A percentile compares a stretch with the other conserved stretches of the same genome.
These are phyloP conservation scores for Tuber brumale DNA, from an alignment of 495 filamentous ascomycete species.

Conservation along the genomic window DNA sequence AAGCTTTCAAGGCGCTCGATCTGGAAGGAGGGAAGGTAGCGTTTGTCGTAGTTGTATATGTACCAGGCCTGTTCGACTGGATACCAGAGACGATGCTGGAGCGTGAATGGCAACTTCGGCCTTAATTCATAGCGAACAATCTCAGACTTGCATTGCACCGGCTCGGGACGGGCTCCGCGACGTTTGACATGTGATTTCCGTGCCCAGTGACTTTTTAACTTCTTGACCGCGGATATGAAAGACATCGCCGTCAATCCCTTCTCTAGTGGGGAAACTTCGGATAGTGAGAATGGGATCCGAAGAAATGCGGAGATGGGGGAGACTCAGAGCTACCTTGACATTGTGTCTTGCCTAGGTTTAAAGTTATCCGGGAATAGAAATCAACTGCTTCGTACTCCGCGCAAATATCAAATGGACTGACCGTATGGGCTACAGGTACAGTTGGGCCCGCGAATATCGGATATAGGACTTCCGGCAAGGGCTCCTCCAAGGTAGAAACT, in stretches of 20 bases:
- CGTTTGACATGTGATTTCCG: fast-evolving
- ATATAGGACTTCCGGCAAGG: background rate
- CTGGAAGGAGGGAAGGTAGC: background rate
- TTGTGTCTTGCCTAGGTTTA: background rate
- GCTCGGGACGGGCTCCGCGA: background rate
- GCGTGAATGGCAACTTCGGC: background rate
- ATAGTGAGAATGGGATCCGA: background rate
- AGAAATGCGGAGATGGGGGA: background rate
- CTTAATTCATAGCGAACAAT: background rate
- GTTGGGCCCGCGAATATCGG: background rate
- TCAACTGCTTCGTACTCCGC: background rate
- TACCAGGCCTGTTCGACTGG: background rate
- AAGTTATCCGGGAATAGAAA: background rate
- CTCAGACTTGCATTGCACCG: fast-evolving
- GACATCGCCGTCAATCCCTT: background rate
- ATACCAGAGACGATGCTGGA: background rate
- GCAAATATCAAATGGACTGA: background rate
- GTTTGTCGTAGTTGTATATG: background rate
- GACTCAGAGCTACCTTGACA: background rate
- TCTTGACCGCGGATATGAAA: background rate
- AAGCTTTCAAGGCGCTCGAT: background rate
- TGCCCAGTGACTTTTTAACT: fast-evolving
- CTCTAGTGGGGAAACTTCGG: background rate
- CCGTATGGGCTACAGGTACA: fast-evolving
- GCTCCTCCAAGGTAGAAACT: background rate